phyloP scores from a whole-genome alignment of 1,139 yeast genomes.

The Hemisphaericaspora xylofermentans region DNA sequence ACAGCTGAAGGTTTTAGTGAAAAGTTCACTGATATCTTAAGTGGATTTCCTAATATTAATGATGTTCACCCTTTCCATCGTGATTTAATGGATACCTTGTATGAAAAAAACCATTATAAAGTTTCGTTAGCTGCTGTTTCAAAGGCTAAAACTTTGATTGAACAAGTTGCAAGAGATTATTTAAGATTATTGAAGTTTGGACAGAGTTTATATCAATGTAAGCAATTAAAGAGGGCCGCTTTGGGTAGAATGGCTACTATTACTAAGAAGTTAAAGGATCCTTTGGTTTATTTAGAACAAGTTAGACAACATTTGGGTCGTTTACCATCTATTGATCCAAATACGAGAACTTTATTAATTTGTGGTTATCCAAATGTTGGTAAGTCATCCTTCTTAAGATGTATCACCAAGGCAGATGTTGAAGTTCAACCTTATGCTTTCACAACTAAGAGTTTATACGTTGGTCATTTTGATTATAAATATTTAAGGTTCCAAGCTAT shows the following conservation, averaged over 20 bases:
- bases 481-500: constrained; percentile 97
- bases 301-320: constrained; percentile 99
- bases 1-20: constrained; percentile 96
- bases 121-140: constrained; percentile 95
- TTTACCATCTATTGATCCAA: constrained; percentile 96
- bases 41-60: constrained; percentile 93
- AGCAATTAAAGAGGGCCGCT: constrained; percentile 97
- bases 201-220: constrained; percentile 96
- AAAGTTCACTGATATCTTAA: constrained; percentile 79
- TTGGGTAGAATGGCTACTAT: constrained; percentile 99
- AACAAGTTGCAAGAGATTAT: constrained; percentile 94
- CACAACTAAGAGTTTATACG: constrained; percentile 92
- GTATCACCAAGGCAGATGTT: constrained; percentile 96
- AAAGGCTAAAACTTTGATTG: constrained; percentile 89
- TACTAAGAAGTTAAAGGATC: constrained; percentile 90
- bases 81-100: constrained; percentile 94
- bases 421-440: constrained; percentile 99
- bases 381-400: constrained; percentile 88
- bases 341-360: constrained; percentile 92
- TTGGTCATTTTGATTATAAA: constrained; percentile 97
- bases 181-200: constrained; percentile 92
- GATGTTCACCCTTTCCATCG: constrained; percentile 98
- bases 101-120: constrained; percentile 96
- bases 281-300: constrained; percentile 89
- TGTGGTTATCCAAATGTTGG: constrained; percentile 99